Percentiles rank a stretch among this genome's conserved stretches.
Conservation (phyloP, 208 protist species). For the Vickermania ingenoplastis region DNA sequence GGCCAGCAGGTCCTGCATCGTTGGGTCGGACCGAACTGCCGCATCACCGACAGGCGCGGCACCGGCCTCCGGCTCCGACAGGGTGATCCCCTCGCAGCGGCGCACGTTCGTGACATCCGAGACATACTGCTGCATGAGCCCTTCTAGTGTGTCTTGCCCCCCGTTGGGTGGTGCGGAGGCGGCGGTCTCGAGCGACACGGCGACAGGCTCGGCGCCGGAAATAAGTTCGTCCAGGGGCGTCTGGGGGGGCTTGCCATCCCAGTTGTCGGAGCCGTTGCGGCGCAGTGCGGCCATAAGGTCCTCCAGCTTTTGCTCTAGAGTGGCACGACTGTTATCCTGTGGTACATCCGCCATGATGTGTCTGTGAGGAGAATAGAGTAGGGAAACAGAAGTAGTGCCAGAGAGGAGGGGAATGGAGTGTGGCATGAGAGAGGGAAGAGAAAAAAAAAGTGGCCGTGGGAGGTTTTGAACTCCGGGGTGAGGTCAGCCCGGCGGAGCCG, state of each 20-base stretch:
- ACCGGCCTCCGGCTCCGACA: neutral
- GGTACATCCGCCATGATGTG: too few relatives aligned
- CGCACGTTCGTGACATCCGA: constrained; percentile 14
- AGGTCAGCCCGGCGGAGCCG: too few relatives aligned
- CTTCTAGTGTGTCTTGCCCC: constrained; percentile 11
- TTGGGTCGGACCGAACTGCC: neutral
- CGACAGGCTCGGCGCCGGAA: neutral
- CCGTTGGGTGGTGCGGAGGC: neutral
- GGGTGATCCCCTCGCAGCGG: neutral
- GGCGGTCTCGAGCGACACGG: neutral
- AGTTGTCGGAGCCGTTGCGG: constrained; percentile 23
- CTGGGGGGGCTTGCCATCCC: constrained; percentile 30
- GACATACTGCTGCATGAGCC: constrained; percentile 32
- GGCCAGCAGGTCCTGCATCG: neutral
- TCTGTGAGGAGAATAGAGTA: too few relatives aligned
- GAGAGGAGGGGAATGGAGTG: too few relatives aligned
- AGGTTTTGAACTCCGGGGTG: too few relatives aligned
- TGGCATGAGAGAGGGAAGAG: too few relatives aligned
- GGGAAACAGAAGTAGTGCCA: too few relatives aligned
- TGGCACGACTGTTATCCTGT: too few relatives aligned
- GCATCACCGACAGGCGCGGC: too few relatives aligned
- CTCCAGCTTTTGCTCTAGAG: constrained; percentile 12
- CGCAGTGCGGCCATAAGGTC: constrained; percentile 16
- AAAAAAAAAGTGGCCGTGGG: too few relatives aligned
- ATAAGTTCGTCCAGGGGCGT: constrained; percentile 4